Base-by-base conservation (phyloP, 2,329 filamentous ascomycete species). In the Epichloe hybrida region DNA sequence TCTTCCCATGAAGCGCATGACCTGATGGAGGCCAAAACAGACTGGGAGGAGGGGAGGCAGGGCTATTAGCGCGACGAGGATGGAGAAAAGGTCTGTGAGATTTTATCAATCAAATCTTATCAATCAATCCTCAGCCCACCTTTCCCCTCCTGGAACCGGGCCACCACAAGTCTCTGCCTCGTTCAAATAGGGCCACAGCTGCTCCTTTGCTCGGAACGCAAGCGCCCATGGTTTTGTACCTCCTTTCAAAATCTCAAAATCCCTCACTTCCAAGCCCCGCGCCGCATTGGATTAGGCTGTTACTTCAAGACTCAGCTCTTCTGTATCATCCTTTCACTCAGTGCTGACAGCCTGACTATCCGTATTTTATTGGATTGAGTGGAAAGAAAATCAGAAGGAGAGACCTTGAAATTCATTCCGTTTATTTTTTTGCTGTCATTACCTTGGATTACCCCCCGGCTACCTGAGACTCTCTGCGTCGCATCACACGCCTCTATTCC, bases 101-200 rank as follows among this genome's bases (percentile, higher is more conserved):
- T 55, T 66, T 69, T 69, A 69, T 69, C 67, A 69, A 69, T 69
- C 67, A 62, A 65, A 72, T 72, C 70, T 72, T 70, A 72, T 72
- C 69, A 72, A 72, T 72, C 69, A 60, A 62, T 70, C 69, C 64
- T 15, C 20, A 63, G 58, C 50, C 50, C 64, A 64, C 60, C 54
- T 56, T 51, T 57, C 50, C 52, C 59, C 61, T 66, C 62, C 61
- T 64, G 57, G 57, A 58, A 64, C 65, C 62, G 61, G 62, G 64
- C 62, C 60, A 64, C 27, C 23, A 21, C 36, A 8, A 27, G 31
- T 9, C 34, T 17, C 46, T 46, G 43, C 44, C 31, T 48, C 45
- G 20, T 46, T 53, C 42, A 51, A 53, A 51, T 49, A 54, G 49
- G 45, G 46, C 50, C 31, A 23, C 27, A 40, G 42, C 52, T 48